phyloP scores from a whole-genome alignment of 2,329 filamentous ascomycete species.

The Fusarium tricinctum region DNA sequence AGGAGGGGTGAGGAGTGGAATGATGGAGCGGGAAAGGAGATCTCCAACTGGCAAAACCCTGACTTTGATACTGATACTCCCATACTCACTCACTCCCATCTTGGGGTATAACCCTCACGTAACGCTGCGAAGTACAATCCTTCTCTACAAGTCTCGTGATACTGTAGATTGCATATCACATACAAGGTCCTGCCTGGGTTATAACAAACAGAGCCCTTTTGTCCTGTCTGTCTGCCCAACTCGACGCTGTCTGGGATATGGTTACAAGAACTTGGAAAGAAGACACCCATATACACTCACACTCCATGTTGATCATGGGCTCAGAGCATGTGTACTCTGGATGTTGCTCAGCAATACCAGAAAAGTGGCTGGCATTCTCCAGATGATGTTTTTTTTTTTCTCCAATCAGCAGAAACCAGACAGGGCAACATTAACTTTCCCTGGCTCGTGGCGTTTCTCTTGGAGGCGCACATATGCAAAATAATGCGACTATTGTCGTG shows the following conservation, averaged over 20 bases:
- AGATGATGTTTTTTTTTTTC: conserved; percentile 7
- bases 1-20: background rate
- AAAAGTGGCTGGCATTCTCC: background rate
- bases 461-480: conserved; percentile 9
- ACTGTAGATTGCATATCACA: conserved; percentile 14
- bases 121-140: conserved; percentile 19
- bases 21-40: conserved; percentile 5
- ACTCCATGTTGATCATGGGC: conserved; percentile 1
- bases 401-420: background rate
- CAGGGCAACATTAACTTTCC: conserved; percentile 10
- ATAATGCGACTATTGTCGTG: conserved; percentile 24
- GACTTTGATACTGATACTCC: conserved; percentile 26
- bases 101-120: conserved; percentile 23
- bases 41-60: conserved; percentile 4
- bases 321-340: conserved; percentile 1
- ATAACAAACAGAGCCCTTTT: conserved; percentile 17
- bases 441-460: conserved; percentile 6
- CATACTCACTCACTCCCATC: background rate
- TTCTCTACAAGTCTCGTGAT: conserved; percentile 11
- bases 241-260: conserved; percentile 16
- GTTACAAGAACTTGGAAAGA: background rate
- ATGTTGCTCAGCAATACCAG: conserved; percentile 5
- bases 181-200: conserved; percentile 28
- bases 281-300: conserved; percentile 16
- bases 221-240: conserved; percentile 33